Evolutionary conservation across 352 stramenopile genomes (phyloP), one percentile per base, ranked within the genome.

Genomic region (Phytophthora sojae): DNA sequence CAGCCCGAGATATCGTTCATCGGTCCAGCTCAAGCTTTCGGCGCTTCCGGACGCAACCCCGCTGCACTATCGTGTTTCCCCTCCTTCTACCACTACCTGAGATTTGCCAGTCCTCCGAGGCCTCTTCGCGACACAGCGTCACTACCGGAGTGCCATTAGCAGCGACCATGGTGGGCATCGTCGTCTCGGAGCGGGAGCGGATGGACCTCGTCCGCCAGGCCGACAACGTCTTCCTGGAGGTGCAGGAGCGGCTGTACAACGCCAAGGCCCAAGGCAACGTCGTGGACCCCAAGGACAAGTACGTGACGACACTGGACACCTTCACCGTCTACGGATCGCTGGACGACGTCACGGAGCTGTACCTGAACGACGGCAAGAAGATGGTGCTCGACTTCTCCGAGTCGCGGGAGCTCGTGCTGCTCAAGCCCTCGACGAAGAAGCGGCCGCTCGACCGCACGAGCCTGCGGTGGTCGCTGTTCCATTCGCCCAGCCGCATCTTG

Each of bases 311-410:
- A 29, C 72, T 91, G 25, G 84, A 90, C 55, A 76, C 77, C 23
- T 84, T 82, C 67, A 76, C 79, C 42, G 70, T 93, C 61, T 86
- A 85, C 67, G 86, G 69, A 0, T 82, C 82, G 35, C 81, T 93
- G n/a, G 83, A 91, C 19, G 79, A 89, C 56, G 81, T 92, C 58
- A 84, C 82, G 3, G 81, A 91, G 15, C 47, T 93, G 53, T 93
- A 89, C 60, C 54, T 92, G 49, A 85, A 80, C 64, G 73, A 83
- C 26, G 73, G 86, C 15, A 88, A 86, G 66, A 84, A 89, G 64
- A 81, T 93, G 72, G 82, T 91, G 69, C 75, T 93, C 17, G 86
- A 93, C 61, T 93, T 92, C 61, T 89, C 86, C 51, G 81, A 89
- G 66, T 90, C 86, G 14, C 67, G 78, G 45, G 78, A 90, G 26